These are phyloP conservation scores for Russula virescens DNA, from an alignment of 768 basidiomycete genomes.

Conservation along the genomic window DNA sequence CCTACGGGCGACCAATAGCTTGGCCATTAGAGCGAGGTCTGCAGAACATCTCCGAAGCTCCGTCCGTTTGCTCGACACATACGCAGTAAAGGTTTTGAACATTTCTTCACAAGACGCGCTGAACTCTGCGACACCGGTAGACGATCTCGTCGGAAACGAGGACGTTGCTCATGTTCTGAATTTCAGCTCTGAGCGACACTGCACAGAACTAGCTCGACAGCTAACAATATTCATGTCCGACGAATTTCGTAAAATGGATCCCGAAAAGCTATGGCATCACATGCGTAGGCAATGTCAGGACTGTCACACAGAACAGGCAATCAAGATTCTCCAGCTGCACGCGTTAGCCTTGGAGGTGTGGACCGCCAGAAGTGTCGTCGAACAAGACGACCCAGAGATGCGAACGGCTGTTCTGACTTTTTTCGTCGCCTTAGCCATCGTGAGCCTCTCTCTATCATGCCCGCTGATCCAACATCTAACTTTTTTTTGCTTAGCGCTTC, in stretches of 20 bases:
- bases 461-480: no score
- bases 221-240: constrained; percentile 44
- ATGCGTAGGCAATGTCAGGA: background rate
- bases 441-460: constrained; percentile 4
- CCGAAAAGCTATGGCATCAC: constrained; percentile 32
- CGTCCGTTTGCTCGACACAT: background rate
- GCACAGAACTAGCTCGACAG: constrained; percentile 42
- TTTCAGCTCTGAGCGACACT: constrained; percentile 36
- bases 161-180: constrained; percentile 30
- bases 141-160: constrained; percentile 11
- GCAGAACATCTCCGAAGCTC: background rate
- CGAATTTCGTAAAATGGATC: constrained; percentile 36
- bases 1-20: background rate
- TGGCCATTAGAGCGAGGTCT: background rate
- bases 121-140: constrained; percentile 30
- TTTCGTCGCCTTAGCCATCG: background rate
- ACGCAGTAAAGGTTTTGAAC: background rate
- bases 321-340: background rate
- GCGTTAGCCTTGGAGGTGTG: background rate
- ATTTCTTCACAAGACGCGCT: background rate
- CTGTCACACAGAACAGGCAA: background rate
- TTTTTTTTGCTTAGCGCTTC: constrained; percentile 27
- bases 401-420: constrained; percentile 32
- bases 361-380: constrained; percentile 20
- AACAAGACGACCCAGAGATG: constrained; percentile 39